A percentile compares a stretch with the other conserved stretches of the same genome.
These are phyloP conservation scores for Phyllosticta ampelicida DNA, from an alignment of 2,329 filamentous ascomycete species.

Conservation along the genomic window DNA sequence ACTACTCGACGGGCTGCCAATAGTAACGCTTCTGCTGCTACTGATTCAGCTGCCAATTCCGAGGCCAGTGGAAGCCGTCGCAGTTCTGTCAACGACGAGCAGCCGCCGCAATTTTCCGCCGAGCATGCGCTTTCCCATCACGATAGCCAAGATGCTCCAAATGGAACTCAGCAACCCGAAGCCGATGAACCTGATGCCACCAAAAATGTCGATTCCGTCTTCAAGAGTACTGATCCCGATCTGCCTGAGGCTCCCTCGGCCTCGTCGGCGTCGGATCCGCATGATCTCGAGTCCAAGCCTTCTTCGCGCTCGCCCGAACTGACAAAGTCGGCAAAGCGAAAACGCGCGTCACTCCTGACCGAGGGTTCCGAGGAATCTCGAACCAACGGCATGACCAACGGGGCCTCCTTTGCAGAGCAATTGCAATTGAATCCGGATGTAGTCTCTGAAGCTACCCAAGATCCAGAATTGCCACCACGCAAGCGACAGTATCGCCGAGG, in stretches of 20 bases:
- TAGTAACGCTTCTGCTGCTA: constrained; percentile 26
- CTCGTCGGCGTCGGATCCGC: constrained; percentile 4
- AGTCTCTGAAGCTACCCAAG: background rate
- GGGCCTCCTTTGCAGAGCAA: background rate
- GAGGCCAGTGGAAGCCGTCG: constrained; percentile 28
- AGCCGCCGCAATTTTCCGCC: background rate
- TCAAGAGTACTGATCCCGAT: background rate
- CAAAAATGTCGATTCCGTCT: background rate
- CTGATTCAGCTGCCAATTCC: constrained; percentile 21
- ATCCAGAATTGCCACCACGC: constrained; percentile 4
- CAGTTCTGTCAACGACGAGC: constrained; percentile 25
- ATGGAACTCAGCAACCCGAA: background rate
- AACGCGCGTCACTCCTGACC: background rate
- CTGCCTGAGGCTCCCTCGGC: constrained; percentile 7
- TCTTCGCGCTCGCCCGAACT: background rate
- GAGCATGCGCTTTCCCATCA: constrained; percentile 2
- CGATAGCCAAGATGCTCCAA: background rate
- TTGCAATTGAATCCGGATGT: background rate
- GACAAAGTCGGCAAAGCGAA: constrained; percentile 9
- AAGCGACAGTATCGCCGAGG: constrained; percentile 5
- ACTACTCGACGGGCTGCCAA: constrained; percentile 35
- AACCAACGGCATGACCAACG: constrained; percentile 3
- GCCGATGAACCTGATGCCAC: constrained; percentile 7
- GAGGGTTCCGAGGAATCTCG: background rate
- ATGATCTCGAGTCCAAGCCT: constrained; percentile 7